phyloP scores from a whole-genome alignment of 352 stramenopile species.

The Globisporangium iwayamae region DNA sequence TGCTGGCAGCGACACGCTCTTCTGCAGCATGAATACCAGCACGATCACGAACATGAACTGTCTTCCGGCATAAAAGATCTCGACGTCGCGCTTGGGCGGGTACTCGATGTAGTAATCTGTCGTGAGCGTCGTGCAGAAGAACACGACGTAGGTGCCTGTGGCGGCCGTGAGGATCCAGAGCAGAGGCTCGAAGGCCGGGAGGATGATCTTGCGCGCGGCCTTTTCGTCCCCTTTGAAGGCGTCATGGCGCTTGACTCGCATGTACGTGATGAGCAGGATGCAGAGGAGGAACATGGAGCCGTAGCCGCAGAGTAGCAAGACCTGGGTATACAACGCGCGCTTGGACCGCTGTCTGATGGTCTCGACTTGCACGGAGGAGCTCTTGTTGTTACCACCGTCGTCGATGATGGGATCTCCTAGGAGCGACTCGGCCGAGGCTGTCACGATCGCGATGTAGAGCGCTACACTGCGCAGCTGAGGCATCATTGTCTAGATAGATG shows the following conservation, averaged over 20 bases:
- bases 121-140: constrained; percentile 16
- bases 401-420: not conserved
- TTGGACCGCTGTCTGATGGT: not conserved
- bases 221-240: constrained; percentile 23
- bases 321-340: not conserved
- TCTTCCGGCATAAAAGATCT: constrained; percentile 26
- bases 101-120: constrained; percentile 9
- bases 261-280: constrained; percentile 21
- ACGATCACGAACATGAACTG: constrained; percentile 41
- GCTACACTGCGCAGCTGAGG: not conserved
- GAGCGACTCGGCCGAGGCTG: not conserved
- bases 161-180: constrained; percentile 31
- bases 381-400: not conserved
- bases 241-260: constrained; percentile 21
- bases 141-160: constrained; percentile 13
- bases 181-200: constrained; percentile 43
- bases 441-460: not conserved
- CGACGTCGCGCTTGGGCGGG: constrained; percentile 10
- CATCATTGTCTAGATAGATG: not conserved
- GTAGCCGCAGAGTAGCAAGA: constrained; percentile 12
- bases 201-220: constrained; percentile 30
- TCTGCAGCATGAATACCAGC: constrained; percentile 40
- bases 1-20: constrained; percentile 34
- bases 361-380: not conserved
- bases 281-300: constrained; percentile 22